These are phyloP conservation scores for Phaeophleospora eucalypticola DNA, from an alignment of 2,329 filamentous ascomycete genomes.

Conservation along the genomic window DNA sequence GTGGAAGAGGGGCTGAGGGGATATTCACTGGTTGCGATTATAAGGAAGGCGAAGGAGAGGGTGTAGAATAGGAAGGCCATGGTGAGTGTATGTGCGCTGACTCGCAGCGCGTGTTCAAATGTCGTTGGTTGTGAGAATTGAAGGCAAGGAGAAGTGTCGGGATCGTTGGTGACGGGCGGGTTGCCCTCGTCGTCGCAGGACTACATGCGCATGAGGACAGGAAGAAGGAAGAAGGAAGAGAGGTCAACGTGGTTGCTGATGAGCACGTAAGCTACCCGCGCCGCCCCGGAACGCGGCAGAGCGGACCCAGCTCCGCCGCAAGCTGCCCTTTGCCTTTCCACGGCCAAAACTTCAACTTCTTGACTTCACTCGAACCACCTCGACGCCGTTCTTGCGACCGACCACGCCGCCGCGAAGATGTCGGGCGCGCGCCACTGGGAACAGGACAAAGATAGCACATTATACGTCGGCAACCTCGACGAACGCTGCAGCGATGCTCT, in stretches of 20 bases:
- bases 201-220: conserved; percentile 2
- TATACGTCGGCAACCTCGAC: conserved; percentile 98
- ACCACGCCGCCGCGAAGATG: conserved; percentile 46
- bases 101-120: conserved; percentile 1
- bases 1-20: conserved; percentile 2
- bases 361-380: conserved; percentile 2
- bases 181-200: conserved; percentile 3
- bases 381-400: too few species aligned
- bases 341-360: conserved; percentile 2
- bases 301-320: conserved; percentile 6
- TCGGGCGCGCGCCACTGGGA: conserved; percentile 72
- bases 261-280: neutral
- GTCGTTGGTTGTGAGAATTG: neutral
- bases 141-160: neutral
- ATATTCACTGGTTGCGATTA: conserved; percentile 64
- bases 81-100: conserved; percentile 10
- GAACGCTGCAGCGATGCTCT: conserved; percentile 87
- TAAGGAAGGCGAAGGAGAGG: conserved; percentile 65
- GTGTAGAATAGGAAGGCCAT: conserved; percentile 83
- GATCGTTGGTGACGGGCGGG: neutral
- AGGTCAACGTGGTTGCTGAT: conserved; percentile 1
- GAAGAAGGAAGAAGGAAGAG: neutral
- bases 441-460: conserved; percentile 95
- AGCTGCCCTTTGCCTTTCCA: too few species aligned
- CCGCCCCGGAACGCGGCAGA: neutral